Conservation (phyloP, 768 basidiomycete species). For the Amanita phalloides region DNA sequence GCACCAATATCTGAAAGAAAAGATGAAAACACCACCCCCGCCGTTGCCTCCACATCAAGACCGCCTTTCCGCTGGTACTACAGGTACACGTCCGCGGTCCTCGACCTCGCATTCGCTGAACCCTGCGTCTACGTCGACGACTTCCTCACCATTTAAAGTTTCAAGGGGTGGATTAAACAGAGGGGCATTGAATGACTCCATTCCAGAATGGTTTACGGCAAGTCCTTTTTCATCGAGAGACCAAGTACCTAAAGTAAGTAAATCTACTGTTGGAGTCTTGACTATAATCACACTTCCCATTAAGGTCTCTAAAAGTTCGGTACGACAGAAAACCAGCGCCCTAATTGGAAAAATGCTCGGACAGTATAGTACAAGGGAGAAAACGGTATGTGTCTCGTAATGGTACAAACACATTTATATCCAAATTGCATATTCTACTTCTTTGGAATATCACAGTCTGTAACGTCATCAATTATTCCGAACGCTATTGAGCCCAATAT, state of each 20-base stretch:
- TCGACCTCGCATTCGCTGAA: constrained; percentile 25
- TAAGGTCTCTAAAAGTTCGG: constrained; percentile 48
- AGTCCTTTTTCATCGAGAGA: constrained; percentile 32
- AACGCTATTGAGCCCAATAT: background rate
- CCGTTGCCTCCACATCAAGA: constrained; percentile 27
- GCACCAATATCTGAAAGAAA: constrained; percentile 21
- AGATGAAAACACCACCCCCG: constrained; percentile 27
- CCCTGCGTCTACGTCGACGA: constrained; percentile 16
- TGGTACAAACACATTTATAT: background rate
- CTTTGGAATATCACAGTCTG: background rate
- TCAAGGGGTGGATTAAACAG: constrained; percentile 11
- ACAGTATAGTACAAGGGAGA: constrained; percentile 48
- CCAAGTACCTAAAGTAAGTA: constrained; percentile 20
- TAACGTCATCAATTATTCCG: background rate
- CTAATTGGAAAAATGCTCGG: constrained; percentile 76
- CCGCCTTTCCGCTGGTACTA: constrained; percentile 14
- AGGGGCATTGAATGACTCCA: constrained; percentile 7
- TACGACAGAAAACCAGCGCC: constrained; percentile 71
- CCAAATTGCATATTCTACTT: background rate
- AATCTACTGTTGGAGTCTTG: background rate
- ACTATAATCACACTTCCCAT: constrained; percentile 1
- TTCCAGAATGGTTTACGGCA: constrained; percentile 36
- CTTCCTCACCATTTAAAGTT: constrained; percentile 26
- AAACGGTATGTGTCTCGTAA: background rate
- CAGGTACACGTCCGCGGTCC: constrained; percentile 17